Percentiles rank a stretch among this genome's conserved stretches.
Conservation (phyloP, 352 stramenopile species). For the Phytopythium kandeliae region DNA sequence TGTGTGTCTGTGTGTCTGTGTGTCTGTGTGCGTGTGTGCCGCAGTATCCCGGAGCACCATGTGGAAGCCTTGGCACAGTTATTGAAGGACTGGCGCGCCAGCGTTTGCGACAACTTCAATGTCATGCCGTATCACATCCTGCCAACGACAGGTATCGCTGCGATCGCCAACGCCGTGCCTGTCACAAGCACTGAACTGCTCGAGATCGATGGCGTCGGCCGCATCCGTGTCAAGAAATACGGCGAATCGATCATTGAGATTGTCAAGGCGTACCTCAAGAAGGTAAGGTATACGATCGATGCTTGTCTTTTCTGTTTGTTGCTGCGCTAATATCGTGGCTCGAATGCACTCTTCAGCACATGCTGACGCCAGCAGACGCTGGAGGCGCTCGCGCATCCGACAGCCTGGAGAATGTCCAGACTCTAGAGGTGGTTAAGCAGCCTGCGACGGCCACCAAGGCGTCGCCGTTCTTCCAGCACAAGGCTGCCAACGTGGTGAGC, state of each 20-base stretch:
- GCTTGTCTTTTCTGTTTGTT: neutral
- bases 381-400: slow-evolving; percentile 10
- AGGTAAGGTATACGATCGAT: slow-evolving; percentile 27
- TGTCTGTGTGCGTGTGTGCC: neutral
- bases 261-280: slow-evolving; percentile 70
- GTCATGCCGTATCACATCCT: slow-evolving; percentile 88
- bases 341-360: slow-evolving; percentile 35
- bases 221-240: slow-evolving; percentile 84
- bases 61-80: slow-evolving; percentile 71
- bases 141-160: slow-evolving; percentile 67
- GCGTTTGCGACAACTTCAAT: slow-evolving; percentile 80
- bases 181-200: slow-evolving; percentile 69
- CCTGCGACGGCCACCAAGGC: slow-evolving; percentile 14
- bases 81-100: slow-evolving; percentile 84
- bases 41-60: slow-evolving; percentile 62
- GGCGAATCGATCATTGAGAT: slow-evolving; percentile 80
- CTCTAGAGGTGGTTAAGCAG: slow-evolving; percentile 15
- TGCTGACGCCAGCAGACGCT: slow-evolving; percentile 42
- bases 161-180: slow-evolving; percentile 75
- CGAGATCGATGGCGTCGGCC: slow-evolving; percentile 77
- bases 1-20: too few species aligned
- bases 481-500: slow-evolving; percentile 7
- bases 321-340: neutral
- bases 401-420: slow-evolving; percentile 14
- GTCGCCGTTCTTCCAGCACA: slow-evolving; percentile 50